phyloP scores from a whole-genome alignment of 1,284 basidiomycete species.

The Melampsora americana region DNA sequence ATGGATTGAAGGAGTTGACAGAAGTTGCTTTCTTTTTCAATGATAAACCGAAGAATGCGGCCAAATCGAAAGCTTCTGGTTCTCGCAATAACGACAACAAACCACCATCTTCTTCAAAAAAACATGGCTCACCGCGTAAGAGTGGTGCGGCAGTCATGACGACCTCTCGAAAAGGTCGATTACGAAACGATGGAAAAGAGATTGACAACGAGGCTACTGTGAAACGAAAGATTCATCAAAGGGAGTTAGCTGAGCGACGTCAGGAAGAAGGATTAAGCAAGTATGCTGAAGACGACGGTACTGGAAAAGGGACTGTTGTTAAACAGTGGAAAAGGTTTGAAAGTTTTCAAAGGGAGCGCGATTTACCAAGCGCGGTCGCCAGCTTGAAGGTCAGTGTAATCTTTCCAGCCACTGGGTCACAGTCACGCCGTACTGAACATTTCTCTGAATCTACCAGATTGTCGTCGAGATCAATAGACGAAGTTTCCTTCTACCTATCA shows the following conservation, averaged over 20 bases:
- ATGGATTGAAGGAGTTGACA: slow-evolving; percentile 74
- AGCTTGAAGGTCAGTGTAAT: slow-evolving; percentile 21
- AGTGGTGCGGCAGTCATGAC: slow-evolving; percentile 27
- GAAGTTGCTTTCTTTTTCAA: slow-evolving; percentile 82
- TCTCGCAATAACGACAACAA: neutral
- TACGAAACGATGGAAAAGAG: slow-evolving; percentile 65
- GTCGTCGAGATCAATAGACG: slow-evolving; percentile 84
- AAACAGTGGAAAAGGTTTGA: slow-evolving; percentile 94
- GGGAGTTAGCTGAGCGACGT: slow-evolving; percentile 72
- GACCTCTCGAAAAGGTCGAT: slow-evolving; percentile 62
- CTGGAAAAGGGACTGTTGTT: slow-evolving; percentile 55
- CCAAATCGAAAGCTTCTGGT: slow-evolving; percentile 58
- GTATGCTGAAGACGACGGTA: slow-evolving; percentile 62
- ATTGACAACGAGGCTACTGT: slow-evolving; percentile 67
- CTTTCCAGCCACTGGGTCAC: neutral
- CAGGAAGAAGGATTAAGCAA: slow-evolving; percentile 78
- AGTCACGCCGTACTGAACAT: neutral
- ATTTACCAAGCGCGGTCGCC: slow-evolving; percentile 62
- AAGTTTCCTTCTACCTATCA: slow-evolving; percentile 84
- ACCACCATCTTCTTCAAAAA: neutral
- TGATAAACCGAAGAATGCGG: neutral
- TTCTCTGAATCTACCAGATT: slow-evolving; percentile 61
- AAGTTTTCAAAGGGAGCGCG: slow-evolving; percentile 91
- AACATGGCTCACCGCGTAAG: slow-evolving; percentile 45
- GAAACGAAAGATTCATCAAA: slow-evolving; percentile 80